Percentiles rank a stretch among this genome's conserved stretches.
phyloP scores from a whole-genome alignment of 2,329 filamentous ascomycete species.

The Coniella vitis region DNA sequence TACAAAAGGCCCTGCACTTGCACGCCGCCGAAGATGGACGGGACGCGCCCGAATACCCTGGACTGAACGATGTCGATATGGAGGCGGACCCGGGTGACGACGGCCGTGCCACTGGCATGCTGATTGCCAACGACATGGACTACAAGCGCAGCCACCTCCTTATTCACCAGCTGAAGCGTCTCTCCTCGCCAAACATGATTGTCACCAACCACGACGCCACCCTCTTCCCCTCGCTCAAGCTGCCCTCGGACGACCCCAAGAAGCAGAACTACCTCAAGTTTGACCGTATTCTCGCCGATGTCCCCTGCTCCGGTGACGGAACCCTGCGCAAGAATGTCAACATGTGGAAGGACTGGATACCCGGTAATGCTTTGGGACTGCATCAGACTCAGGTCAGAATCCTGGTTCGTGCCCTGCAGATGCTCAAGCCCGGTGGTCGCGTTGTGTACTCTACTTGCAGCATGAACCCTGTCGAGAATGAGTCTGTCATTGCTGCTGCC shows the following conservation, averaged over 20 bases:
- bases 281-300: slow-evolving; percentile 91
- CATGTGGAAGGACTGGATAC: slow-evolving; percentile 93
- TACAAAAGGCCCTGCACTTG: slow-evolving; percentile 62
- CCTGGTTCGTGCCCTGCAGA: slow-evolving; percentile 82
- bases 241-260: slow-evolving; percentile 52
- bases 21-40: slow-evolving; percentile 56
- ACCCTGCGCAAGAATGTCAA: slow-evolving; percentile 89
- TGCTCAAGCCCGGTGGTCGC: slow-evolving; percentile 90
- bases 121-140: slow-evolving; percentile 94
- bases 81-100: slow-evolving; percentile 61
- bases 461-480: slow-evolving; percentile 97
- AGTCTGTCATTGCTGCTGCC: slow-evolving; percentile 81
- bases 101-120: slow-evolving; percentile 80
- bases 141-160: slow-evolving; percentile 97
- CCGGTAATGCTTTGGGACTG: slow-evolving; percentile 78
- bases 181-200: slow-evolving; percentile 92
- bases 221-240: slow-evolving; percentile 84
- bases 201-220: slow-evolving; percentile 98
- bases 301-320: slow-evolving; percentile 93
- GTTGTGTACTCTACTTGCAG: slow-evolving; percentile 98
- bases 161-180: slow-evolving; percentile 93
- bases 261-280: slow-evolving; percentile 79
- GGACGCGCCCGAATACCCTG: slow-evolving; percentile 40
- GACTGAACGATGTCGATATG: slow-evolving; percentile 45
- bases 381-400: slow-evolving; percentile 85